Conservation (phyloP, 202 grass and related monocot genomes). For the Setaria italica region DNA sequence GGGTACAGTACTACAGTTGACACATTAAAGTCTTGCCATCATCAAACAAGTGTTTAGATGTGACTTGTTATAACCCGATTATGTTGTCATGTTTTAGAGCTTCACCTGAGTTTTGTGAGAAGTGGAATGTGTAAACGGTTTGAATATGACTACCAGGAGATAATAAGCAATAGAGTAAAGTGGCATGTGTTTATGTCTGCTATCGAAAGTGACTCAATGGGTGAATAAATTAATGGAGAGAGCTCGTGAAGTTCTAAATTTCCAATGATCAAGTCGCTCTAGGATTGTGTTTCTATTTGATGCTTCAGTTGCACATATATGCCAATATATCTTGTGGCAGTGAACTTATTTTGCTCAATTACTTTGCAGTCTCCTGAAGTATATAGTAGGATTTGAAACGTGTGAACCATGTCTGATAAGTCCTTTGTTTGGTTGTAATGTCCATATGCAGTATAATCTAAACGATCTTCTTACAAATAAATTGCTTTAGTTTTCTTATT, state of each 20-base stretch:
- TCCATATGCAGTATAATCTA: not conserved
- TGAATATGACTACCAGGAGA: not conserved
- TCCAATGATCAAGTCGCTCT: not conserved
- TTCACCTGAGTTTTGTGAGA: not conserved
- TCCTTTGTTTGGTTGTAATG: not conserved
- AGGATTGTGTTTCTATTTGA: not conserved
- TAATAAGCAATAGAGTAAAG: not conserved
- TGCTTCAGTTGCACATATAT: not conserved
- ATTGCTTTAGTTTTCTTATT: constrained; percentile 7
- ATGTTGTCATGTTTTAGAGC: not conserved
- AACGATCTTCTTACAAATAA: not conserved
- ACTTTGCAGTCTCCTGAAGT: not conserved
- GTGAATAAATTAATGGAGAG: not conserved
- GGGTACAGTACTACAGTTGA: not conserved
- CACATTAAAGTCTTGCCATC: not conserved
- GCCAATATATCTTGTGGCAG: not conserved
- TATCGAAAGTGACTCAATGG: not conserved
- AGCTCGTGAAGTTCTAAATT: not conserved
- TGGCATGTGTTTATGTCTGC: not conserved
- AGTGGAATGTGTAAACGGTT: not conserved
- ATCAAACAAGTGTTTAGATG: not conserved
- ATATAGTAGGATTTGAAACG: not conserved
- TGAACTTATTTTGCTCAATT: not conserved
- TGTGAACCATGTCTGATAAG: not conserved
- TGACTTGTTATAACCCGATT: not conserved